These are phyloP conservation scores for Galeopsis tetrahit DNA, from an alignment of 257 asterid genomes.

Conservation along the genomic window DNA sequence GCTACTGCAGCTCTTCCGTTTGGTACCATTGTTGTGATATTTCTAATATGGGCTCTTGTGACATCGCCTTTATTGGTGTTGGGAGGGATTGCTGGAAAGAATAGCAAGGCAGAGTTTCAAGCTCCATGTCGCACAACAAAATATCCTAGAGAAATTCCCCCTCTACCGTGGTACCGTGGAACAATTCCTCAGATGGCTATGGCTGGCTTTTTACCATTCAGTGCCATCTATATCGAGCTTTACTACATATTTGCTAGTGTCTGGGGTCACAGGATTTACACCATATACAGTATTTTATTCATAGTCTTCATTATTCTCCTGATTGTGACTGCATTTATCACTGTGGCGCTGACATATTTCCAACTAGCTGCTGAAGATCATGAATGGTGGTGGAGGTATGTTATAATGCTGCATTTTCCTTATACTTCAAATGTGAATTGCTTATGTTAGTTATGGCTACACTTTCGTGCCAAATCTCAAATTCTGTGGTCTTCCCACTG, in stretches of 20 bases:
- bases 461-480: neutral
- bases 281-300: constrained; percentile 82
- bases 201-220: constrained; percentile 95
- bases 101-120: constrained; percentile 85
- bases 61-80: constrained; percentile 80
- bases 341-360: constrained; percentile 86
- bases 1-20: constrained; percentile 92
- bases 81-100: constrained; percentile 92
- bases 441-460: neutral
- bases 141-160: constrained; percentile 85
- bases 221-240: constrained; percentile 91
- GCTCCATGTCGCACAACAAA: constrained; percentile 89
- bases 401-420: constrained; percentile 16
- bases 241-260: constrained; percentile 91
- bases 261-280: constrained; percentile 94
- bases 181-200: constrained; percentile 91
- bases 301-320: constrained; percentile 88
- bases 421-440: neutral
- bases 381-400: constrained; percentile 99
- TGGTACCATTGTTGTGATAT: constrained; percentile 81
- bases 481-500: neutral
- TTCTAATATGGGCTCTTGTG: constrained; percentile 87
- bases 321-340: constrained; percentile 85
- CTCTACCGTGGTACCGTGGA: constrained; percentile 84
- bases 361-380: constrained; percentile 97